phyloP scores from a whole-genome alignment of 768 basidiomycete genomes.

The Suillus plorans region DNA sequence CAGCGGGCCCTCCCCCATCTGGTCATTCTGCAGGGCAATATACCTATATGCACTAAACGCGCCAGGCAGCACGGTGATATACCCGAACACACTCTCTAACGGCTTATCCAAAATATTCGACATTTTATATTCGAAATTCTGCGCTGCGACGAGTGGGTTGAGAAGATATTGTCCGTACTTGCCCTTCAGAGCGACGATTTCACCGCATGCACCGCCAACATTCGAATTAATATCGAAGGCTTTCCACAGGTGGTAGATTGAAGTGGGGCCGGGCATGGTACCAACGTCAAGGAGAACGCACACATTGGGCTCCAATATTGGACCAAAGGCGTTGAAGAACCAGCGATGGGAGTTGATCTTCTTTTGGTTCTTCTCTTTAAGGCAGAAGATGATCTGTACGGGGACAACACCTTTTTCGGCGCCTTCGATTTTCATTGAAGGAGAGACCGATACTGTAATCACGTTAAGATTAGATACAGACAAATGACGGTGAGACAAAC shows the following conservation, averaged over 20 bases:
- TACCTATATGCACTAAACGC: conserved; percentile 93
- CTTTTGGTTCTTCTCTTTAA: conserved; percentile 92
- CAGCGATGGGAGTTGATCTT: conserved; percentile 95
- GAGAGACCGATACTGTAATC: conserved; percentile 70
- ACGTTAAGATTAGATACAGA: neutral
- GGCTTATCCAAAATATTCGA: conserved; percentile 92
- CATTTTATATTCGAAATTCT: conserved; percentile 96
- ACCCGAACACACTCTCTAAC: conserved; percentile 86
- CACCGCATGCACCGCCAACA: conserved; percentile 93
- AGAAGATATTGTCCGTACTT: conserved; percentile 75
- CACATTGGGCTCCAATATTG: conserved; percentile 85
- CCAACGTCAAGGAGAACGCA: conserved; percentile 91
- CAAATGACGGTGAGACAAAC: conserved; percentile 40
- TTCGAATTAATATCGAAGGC: conserved; percentile 91
- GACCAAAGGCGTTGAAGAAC: conserved; percentile 92
- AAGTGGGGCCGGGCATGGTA: conserved; percentile 82
- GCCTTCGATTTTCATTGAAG: conserved; percentile 79
- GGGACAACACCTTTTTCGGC: conserved; percentile 81
- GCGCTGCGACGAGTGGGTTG: conserved; percentile 87
- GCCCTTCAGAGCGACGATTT: conserved; percentile 91
- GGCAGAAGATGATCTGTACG: conserved; percentile 89
- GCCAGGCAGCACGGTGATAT: conserved; percentile 91
- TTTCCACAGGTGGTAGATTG: conserved; percentile 93
- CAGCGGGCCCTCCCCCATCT: conserved; percentile 79
- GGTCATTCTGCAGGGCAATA: conserved; percentile 88